Base-by-base conservation (phyloP, 2,329 filamentous ascomycete species). In the Colletotrichum tabaci region DNA sequence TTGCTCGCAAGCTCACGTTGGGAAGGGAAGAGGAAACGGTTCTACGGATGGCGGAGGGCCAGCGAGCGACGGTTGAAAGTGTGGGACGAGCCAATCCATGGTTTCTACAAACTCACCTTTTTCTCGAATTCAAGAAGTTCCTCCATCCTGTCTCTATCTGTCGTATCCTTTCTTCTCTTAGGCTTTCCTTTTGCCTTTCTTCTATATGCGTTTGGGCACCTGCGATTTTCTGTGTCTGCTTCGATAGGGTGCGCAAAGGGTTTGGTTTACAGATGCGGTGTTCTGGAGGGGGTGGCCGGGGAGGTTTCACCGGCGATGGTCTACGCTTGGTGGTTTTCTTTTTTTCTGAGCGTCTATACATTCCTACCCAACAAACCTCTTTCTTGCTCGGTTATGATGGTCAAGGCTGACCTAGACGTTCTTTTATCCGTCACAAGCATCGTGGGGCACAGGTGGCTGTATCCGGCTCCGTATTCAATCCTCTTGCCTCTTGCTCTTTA, bases 71-170 rank as follows among this genome's bases (percentile, higher is more conserved):
- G 67, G 55, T 55, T 55, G 53, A 68, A 65, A 55, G 40, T 30
- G 46, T 23, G 57, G 38, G 50, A 23, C 30, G 8, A 35, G 44
- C n/a, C 52, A 56, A 18, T 47, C 61, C n/a, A 23, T 60, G 58
- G 58, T 64, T 68, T 47, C 35, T 58, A 57, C 68, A 70, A 58
- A 62, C 63, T 66, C 68, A 49, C 56, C 44, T 60, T 63, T 62
- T 64, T 57, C 65, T 63, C 69, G 69, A 72, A 72, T 63, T 72
- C 69, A 72, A 72, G 60, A 69, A 68, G 60, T 72, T 72, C 65
- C 58, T 66, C 40, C 65, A 58, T 18, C 38, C 47, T 42, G 44
- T 61, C 46, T 61, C 42, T 23, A 40, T 49, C 30, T 21, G 21
- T n/a, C 30, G n/a, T 40, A 42, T 47, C 38, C 6, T n/a, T 30